A percentile compares a stretch with the other conserved stretches of the same genome.
Conservation (phyloP, 352 stramenopile genomes). For the Phytophthora sp. region DNA sequence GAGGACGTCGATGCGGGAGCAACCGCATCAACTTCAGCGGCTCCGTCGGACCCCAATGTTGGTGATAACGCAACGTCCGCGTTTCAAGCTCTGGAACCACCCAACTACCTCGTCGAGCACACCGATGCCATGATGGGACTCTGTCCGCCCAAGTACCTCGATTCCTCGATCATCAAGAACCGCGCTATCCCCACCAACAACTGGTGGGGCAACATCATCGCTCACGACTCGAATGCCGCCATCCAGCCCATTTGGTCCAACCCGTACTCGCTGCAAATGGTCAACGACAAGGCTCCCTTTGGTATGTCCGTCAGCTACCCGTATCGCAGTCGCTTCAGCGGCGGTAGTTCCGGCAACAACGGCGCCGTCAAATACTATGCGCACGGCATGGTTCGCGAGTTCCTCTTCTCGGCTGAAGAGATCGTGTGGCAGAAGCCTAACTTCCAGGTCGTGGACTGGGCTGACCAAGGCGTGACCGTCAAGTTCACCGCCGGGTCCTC, state of each 20-base stretch:
- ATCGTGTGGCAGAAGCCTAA: slow-evolving; percentile 45
- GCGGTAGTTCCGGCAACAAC: slow-evolving; percentile 59
- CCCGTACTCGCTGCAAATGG: slow-evolving; percentile 55
- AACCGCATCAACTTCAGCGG: slow-evolving; percentile 3
- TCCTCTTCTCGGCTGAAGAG: slow-evolving; percentile 61
- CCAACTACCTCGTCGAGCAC: slow-evolving; percentile 46
- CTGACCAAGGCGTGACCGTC: slow-evolving; percentile 59
- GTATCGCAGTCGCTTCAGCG: slow-evolving; percentile 55
- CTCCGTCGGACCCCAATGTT: slow-evolving; percentile 3
- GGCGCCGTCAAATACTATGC: slow-evolving; percentile 59
- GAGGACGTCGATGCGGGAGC: background rate
- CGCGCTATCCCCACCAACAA: slow-evolving; percentile 74
- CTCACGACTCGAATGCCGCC: slow-evolving; percentile 32
- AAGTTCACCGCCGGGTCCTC: slow-evolving; percentile 38
- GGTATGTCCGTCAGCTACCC: slow-evolving; percentile 64
- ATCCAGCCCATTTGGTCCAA: slow-evolving; percentile 68
- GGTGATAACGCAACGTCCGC: slow-evolving; percentile 13
- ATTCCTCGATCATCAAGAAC: slow-evolving; percentile 42
- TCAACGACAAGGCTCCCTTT: slow-evolving; percentile 47
- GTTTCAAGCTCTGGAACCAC: slow-evolving; percentile 34
- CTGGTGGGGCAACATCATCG: slow-evolving; percentile 80
- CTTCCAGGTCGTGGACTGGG: slow-evolving; percentile 64
- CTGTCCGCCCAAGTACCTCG: slow-evolving; percentile 60
- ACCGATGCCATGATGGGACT: slow-evolving; percentile 61
- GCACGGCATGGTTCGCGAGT: slow-evolving; percentile 54